Evolutionary conservation across 768 basidiomycete species (phyloP), one percentile per base, ranked within the genome.

Genomic region (Lyophyllum shimeji): DNA sequence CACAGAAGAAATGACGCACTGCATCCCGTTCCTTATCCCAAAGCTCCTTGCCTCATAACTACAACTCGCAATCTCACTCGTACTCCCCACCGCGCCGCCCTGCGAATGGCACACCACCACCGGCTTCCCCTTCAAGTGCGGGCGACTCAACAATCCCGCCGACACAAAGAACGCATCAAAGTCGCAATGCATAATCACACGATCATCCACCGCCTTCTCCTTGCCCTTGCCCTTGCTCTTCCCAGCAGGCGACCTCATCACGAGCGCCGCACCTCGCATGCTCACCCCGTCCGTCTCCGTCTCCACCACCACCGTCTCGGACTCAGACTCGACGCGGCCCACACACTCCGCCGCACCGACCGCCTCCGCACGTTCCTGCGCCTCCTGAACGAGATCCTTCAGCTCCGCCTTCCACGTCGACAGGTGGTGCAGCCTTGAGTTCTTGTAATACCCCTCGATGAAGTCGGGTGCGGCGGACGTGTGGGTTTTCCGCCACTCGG

Each of bases 151-250:
- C 49, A 95, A 72, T 0, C 94, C 93, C n/a, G 88, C 96, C 1
- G 91, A 87, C 11, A 98, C 95, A 66, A 99, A 99, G 77, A 98
- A 98, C 60, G 88, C 93, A 65, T 99, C 97, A 60, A 98, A 98
- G 69, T 95, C 93, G 61, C 90, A 92, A 63, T 95, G 93, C 90
- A 95, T 91, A 63, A 93, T 89, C 9, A 90, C 83, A 15, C 80
- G 79, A 42, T 85, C 81, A 31, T 77, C 78, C 31, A 76, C 76
- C 15, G 76, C 82, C 63, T 78, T 84, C 57, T 74, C 78, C 67
- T 85, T 87, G 43, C 76, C 80, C 60, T 86, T 86, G 63, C 77
- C 80, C 58, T 80, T 83, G 13, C 65, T 65, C 61, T 76, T 76
- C 18, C 68, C n/a, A n/a, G n/a, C 64, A 39, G 84, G 81, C 7